Conservation (phyloP, 148 eudicot genomes). For the Camellia lanceoleosa region DNA sequence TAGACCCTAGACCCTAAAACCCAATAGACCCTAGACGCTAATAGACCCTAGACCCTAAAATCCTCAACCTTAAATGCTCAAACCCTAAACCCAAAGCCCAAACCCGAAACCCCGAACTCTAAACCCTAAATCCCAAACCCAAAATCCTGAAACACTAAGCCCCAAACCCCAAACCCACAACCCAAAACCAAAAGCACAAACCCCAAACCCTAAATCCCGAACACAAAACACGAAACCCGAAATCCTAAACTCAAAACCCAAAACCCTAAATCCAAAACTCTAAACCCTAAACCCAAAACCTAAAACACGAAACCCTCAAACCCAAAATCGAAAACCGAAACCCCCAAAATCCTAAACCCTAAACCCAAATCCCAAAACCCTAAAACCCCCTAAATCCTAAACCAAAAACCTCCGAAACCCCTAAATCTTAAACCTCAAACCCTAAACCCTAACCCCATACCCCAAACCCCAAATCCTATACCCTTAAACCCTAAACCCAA, state of each 20-base stretch:
- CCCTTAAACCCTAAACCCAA: not conserved
- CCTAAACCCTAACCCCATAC: constrained; percentile 18
- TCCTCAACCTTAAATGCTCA: constrained; percentile 20
- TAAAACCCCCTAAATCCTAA: not conserved
- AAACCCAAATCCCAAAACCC: not conserved
- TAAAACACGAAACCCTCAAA: not conserved
- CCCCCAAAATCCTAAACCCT: not conserved
- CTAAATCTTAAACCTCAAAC: not conserved
- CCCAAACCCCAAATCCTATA: not conserved
- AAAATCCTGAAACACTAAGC: not conserved
- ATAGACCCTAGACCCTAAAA: no score
- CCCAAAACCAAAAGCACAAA: not conserved
- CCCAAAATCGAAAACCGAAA: not conserved
- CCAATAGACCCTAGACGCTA: no score
- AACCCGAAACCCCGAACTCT: not conserved
- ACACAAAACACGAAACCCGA: not conserved
- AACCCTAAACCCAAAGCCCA: constrained; percentile 21
- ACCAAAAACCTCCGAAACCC: not conserved
- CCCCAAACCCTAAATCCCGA: not conserved
- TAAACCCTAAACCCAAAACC: not conserved
- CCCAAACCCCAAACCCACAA: not conserved
- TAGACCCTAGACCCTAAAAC: no score
- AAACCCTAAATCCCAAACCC: constrained; percentile 6
- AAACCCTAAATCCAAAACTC: not conserved
- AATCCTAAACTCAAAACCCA: constrained; percentile 1